A percentile compares a stretch with the other conserved stretches of the same genome.
These are phyloP conservation scores for Cutaneotrichosporon cavernicola DNA, from an alignment of 1,284 basidiomycete species.

Conservation along the genomic window DNA sequence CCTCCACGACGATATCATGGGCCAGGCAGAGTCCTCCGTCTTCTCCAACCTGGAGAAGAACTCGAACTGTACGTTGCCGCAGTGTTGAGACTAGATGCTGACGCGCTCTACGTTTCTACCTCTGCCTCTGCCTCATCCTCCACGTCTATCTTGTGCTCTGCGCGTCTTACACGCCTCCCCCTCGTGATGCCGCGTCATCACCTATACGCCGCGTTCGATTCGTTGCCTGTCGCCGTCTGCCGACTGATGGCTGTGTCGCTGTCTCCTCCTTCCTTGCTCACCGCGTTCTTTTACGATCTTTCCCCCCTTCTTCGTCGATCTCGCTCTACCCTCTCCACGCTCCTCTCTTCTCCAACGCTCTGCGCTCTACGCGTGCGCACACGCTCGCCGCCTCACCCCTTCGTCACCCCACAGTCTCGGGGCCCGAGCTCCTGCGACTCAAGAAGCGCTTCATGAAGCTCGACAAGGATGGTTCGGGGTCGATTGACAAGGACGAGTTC, in stretches of 20 bases:
- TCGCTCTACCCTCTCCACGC: neutral
- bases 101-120: neutral
- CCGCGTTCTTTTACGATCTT: neutral
- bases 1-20: conserved; percentile 35
- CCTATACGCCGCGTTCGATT: neutral
- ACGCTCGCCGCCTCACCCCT: neutral
- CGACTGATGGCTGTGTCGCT: neutral
- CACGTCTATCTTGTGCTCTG: neutral
- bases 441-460: conserved; percentile 99
- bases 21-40: conserved; percentile 52
- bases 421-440: conserved; percentile 83
- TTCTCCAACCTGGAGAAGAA: conserved; percentile 53
- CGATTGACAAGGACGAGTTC: conserved; percentile 98
- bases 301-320: neutral
- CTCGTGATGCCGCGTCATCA: neutral
- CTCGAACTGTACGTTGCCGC: conserved; percentile 49
- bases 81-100: neutral
- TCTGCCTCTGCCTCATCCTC: neutral
- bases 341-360: too few relatives aligned
- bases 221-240: neutral
- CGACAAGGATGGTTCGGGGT: conserved; percentile 95
- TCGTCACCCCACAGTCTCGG: conserved; percentile 67
- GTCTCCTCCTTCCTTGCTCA: neutral
- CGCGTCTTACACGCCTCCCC: neutral
- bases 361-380: too few relatives aligned